A percentile compares a stretch with the other conserved stretches of the same genome.
Conservation (phyloP, 2,329 filamentous ascomycete genomes). For the Epichloe coenophiala region DNA sequence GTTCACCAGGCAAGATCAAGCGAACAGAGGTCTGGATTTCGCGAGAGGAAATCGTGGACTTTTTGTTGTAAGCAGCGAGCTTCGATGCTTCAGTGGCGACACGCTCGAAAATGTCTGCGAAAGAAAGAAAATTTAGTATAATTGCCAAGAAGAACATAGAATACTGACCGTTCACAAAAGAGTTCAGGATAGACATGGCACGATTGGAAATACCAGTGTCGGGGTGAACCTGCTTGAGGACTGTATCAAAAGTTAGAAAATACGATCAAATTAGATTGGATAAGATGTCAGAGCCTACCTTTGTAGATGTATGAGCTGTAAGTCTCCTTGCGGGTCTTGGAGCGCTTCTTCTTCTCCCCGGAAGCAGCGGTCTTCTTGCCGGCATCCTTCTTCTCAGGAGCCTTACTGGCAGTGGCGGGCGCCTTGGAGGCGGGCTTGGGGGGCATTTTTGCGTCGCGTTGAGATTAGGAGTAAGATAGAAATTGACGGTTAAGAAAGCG, state of each 20-base stretch:
- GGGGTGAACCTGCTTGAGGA: conserved; percentile 99
- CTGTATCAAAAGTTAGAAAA: conserved; percentile 30
- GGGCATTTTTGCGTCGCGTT: conserved; percentile 61
- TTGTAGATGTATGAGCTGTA: conserved; percentile 99
- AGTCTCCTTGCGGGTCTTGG: conserved; percentile 99
- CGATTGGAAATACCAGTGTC: conserved; percentile 99
- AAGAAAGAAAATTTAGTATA: too few relatives aligned
- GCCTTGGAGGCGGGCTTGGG: conserved; percentile 98
- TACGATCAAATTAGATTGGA: background rate
- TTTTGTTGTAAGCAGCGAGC: conserved; percentile 99
- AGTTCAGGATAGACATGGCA: conserved; percentile 99
- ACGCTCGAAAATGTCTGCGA: conserved; percentile 91
- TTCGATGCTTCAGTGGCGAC: conserved; percentile 98
- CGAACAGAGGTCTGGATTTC: conserved; percentile 99
- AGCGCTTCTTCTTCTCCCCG: conserved; percentile 99
- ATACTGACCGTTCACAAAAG: conserved; percentile 86
- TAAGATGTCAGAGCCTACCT: conserved; percentile 40
- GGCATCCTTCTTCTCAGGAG: conserved; percentile 94
- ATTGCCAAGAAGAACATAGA: background rate
- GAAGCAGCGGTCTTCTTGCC: conserved; percentile 98
- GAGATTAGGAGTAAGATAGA: conserved; percentile 5
- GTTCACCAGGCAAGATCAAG: conserved; percentile 93
- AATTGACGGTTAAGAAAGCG: conserved; percentile 2
- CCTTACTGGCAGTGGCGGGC: conserved; percentile 57
- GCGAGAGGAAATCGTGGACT: conserved; percentile 97